Percentiles rank a stretch among this genome's conserved stretches.
Conservation (phyloP, 2,329 filamentous ascomycete genomes). For the Aquanectria penicillioides region DNA sequence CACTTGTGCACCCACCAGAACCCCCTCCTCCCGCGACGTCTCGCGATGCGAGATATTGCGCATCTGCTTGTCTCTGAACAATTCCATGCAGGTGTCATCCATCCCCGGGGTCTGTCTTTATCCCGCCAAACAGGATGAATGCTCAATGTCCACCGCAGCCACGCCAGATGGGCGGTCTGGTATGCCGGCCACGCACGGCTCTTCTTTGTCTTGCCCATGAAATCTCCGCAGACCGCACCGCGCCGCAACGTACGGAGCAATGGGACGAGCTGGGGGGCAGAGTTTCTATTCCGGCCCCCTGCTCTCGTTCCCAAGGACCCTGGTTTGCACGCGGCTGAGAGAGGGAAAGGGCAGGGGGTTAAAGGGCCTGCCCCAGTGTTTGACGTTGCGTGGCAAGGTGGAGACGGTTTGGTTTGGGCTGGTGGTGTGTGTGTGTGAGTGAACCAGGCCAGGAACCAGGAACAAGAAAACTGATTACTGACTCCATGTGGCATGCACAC, state of each 20-base stretch:
- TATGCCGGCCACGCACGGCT: background rate
- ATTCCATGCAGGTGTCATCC: background rate
- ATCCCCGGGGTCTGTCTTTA: background rate
- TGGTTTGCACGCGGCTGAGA: slow-evolving; percentile 6
- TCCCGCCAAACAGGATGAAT: background rate
- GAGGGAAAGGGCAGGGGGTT: background rate
- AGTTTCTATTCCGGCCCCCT: slow-evolving; percentile 8
- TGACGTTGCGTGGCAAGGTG: slow-evolving; percentile 29
- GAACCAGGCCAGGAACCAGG: slow-evolving; percentile 35
- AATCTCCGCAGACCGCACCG: slow-evolving; percentile 18
- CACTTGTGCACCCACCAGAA: slow-evolving; percentile 1
- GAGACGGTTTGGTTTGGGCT: slow-evolving; percentile 26
- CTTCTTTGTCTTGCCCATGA: slow-evolving; percentile 5
- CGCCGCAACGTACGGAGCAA: too few relatives aligned
- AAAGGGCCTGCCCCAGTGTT: slow-evolving; percentile 7
- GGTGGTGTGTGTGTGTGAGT: too few relatives aligned
- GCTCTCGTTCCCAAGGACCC: background rate
- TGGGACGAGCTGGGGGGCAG: slow-evolving; percentile 12
- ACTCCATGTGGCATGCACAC: too few relatives aligned
- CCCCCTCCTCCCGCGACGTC: slow-evolving; percentile 1
- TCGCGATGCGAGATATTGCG: slow-evolving; percentile 6
- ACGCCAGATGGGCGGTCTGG: slow-evolving; percentile 10
- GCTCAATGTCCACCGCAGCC: slow-evolving; percentile 2
- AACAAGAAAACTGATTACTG: slow-evolving; percentile 31
- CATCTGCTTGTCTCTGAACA: background rate